Conservation (phyloP, 2,329 filamentous ascomycete species). For the Epichloe aotearoae region DNA sequence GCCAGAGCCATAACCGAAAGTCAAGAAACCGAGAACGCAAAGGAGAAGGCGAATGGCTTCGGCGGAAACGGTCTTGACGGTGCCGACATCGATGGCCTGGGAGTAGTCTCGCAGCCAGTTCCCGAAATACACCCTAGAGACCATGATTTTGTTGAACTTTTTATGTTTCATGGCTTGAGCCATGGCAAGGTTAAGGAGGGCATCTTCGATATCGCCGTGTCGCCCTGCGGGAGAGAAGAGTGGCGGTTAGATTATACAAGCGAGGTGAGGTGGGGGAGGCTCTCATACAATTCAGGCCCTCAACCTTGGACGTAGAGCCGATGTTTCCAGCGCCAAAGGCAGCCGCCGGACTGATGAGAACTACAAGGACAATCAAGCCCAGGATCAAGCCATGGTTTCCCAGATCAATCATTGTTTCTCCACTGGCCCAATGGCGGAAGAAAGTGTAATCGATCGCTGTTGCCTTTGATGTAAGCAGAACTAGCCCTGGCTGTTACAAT, state of each 20-base stretch:
- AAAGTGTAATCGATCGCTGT: background rate
- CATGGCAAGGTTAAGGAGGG: slow-evolving; percentile 58
- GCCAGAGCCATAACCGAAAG: slow-evolving; percentile 69
- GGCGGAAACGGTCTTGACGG: slow-evolving; percentile 77
- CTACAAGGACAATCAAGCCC: slow-evolving; percentile 47
- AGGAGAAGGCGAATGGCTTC: slow-evolving; percentile 84
- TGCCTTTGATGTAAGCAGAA: background rate
- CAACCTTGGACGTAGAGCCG: slow-evolving; percentile 63
- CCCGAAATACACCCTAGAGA: slow-evolving; percentile 87
- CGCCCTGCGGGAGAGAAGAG: slow-evolving; percentile 38
- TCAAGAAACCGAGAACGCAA: slow-evolving; percentile 82
- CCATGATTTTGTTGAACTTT: slow-evolving; percentile 79
- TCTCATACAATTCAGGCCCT: slow-evolving; percentile 64
- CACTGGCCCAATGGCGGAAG: background rate
- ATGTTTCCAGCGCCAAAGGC: slow-evolving; percentile 88
- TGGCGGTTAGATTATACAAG: background rate
- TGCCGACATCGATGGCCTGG: slow-evolving; percentile 86
- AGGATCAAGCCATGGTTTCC: slow-evolving; percentile 37
- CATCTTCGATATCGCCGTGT: slow-evolving; percentile 88
- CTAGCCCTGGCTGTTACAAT: background rate
- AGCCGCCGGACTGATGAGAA: slow-evolving; percentile 53
- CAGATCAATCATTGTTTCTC: slow-evolving; percentile 30
- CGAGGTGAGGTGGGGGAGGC: background rate
- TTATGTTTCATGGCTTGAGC: slow-evolving; percentile 43
- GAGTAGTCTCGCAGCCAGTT: slow-evolving; percentile 94